These are phyloP conservation scores for Ogataea paraovalis DNA, from an alignment of 805 yeast genomes.

Conservation along the genomic window DNA sequence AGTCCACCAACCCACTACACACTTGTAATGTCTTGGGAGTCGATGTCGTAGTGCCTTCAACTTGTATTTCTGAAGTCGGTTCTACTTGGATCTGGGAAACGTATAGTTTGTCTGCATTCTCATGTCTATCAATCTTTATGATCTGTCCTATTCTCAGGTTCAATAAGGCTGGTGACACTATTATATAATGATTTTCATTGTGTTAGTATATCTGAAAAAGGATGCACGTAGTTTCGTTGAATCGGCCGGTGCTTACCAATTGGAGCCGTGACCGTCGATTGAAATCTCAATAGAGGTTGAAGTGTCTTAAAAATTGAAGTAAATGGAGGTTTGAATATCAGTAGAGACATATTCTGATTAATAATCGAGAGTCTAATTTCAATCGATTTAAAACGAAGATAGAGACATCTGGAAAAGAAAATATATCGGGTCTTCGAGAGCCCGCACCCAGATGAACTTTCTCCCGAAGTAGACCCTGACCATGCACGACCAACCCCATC, in stretches of 20 bases:
- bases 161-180: slow-evolving; percentile 22
- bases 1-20: slow-evolving; percentile 56
- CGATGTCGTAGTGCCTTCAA: not conserved
- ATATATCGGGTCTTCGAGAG: too few species aligned
- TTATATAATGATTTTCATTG: not conserved
- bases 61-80: slow-evolving; percentile 3
- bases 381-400: too few species aligned
- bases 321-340: too few species aligned
- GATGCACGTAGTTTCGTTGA: too few species aligned
- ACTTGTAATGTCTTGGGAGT: slow-evolving; percentile 34
- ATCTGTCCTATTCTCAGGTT: slow-evolving; percentile 46
- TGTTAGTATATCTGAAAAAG: too few species aligned
- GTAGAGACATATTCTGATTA: too few species aligned
- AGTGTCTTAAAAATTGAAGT: too few species aligned
- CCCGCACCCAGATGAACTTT: too few species aligned
- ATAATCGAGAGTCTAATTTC: too few species aligned
- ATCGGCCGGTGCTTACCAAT: not conserved
- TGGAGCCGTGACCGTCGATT: not conserved
- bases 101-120: slow-evolving; percentile 55
- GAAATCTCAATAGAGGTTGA: not conserved
- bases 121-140: slow-evolving; percentile 43
- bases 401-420: too few species aligned
- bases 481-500: too few species aligned
- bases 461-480: too few species aligned
- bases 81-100: slow-evolving; percentile 46